Evolutionary conservation across 352 stramenopile species (phyloP).

Genomic region (Phytophthora colocasiae): DNA sequence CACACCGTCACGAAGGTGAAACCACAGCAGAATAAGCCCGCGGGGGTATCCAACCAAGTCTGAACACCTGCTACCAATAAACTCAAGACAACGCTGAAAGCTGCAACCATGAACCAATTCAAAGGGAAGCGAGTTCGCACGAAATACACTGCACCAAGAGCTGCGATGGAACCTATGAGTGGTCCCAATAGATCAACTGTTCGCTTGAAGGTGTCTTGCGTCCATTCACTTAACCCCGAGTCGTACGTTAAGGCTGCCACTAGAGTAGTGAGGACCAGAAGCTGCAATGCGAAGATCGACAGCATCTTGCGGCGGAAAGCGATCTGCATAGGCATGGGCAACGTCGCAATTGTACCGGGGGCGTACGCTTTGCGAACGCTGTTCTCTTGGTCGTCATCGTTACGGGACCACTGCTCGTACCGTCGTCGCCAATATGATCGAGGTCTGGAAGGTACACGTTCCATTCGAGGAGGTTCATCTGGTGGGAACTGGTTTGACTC

Average conservation of each 20-base stretch:
- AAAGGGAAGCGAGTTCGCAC: conserved; percentile 52
- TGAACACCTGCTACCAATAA: conserved; percentile 51
- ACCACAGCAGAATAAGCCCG: conserved; percentile 49
- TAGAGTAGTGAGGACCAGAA: conserved; percentile 48
- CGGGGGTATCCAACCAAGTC: conserved; percentile 54
- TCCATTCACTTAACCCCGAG: conserved; percentile 30
- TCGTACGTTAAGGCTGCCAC: conserved; percentile 41
- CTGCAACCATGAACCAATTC: conserved; percentile 55
- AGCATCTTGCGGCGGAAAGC: conserved; percentile 59
- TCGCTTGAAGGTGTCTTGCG: conserved; percentile 29
- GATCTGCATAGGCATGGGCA: conserved; percentile 51
- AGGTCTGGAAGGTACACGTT: not conserved
- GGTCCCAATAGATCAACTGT: conserved; percentile 32
- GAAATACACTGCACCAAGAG: conserved; percentile 46
- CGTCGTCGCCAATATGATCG: conserved; percentile 39
- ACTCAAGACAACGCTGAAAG: conserved; percentile 48
- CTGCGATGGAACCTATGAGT: conserved; percentile 36
- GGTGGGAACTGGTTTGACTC: conserved; percentile 8
- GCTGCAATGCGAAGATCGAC: conserved; percentile 50
- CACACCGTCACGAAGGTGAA: conserved; percentile 48
- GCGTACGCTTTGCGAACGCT: conserved; percentile 27
- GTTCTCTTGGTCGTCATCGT: conserved; percentile 23
- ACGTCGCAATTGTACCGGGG: conserved; percentile 38
- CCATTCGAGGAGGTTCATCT: conserved; percentile 1
- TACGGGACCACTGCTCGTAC: conserved; percentile 31